Percentiles rank a stretch among this genome's conserved stretches.
Evolutionary conservation across 2,329 filamentous ascomycete genomes (phyloP).

Genomic region (Fusarium sp.): DNA sequence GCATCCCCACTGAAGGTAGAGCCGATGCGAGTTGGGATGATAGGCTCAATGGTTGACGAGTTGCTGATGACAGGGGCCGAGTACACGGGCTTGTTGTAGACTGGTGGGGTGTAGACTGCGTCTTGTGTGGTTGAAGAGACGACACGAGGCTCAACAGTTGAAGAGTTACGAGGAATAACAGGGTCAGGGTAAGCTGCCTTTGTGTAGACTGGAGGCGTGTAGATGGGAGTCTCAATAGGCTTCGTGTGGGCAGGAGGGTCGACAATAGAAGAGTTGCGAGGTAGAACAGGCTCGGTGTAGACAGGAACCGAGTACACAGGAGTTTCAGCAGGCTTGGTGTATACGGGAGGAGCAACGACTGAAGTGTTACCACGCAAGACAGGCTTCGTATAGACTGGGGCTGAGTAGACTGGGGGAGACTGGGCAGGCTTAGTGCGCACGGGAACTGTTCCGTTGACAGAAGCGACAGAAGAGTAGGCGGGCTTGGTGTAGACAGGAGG

Average conservation of each 20-base stretch:
- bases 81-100: conserved; percentile 22
- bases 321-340: background rate
- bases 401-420: conserved; percentile 14
- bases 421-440: conserved; percentile 15
- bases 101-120: conserved; percentile 20
- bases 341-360: background rate
- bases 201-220: conserved; percentile 27
- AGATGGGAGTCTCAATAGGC: conserved; percentile 18
- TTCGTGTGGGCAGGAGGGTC: conserved; percentile 17
- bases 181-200: conserved; percentile 4
- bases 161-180: background rate
- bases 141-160: background rate
- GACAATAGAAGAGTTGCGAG: conserved; percentile 21
- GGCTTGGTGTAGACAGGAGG: conserved; percentile 27
- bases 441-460: conserved; percentile 18
- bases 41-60: conserved; percentile 15
- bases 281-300: conserved; percentile 21
- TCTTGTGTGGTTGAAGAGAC: background rate
- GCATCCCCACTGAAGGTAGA: background rate
- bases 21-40: conserved; percentile 9
- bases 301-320: conserved; percentile 14
- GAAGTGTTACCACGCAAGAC: conserved; percentile 10
- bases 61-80: conserved; percentile 11
- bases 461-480: conserved; percentile 2
- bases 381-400: conserved; percentile 26